Evolutionary conservation across 441 rosid species (phyloP).

Genomic region (Erodium trifolium): DNA sequence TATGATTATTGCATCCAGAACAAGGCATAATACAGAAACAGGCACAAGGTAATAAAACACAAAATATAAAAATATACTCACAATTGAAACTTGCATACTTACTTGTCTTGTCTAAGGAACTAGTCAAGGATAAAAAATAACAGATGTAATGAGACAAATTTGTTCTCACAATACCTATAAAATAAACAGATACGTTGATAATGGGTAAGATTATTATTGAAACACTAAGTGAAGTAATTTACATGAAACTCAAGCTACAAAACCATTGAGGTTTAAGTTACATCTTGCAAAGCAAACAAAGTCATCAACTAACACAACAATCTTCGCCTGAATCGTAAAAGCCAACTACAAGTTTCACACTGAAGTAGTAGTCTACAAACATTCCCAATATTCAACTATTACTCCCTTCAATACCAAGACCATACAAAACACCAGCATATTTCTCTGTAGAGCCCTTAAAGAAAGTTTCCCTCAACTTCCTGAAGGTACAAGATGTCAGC

Average conservation of each 20-base stretch:
- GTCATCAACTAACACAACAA: conserved; percentile 45
- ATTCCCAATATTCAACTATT: conserved; percentile 33
- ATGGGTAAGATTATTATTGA: conserved; percentile 36
- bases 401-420: conserved; percentile 57
- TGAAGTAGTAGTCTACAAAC: conserved; percentile 44
- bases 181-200: conserved; percentile 11
- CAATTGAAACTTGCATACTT: too few species aligned
- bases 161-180: not conserved
- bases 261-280: conserved; percentile 38
- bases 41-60: too few species aligned
- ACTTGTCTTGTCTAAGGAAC: too few species aligned
- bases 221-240: conserved; percentile 46
- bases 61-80: too few species aligned
- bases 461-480: conserved; percentile 41
- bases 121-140: too few species aligned
- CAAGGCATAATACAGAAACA: too few species aligned
- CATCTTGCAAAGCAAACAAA: conserved; percentile 32
- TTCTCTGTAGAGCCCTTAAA: conserved; percentile 35
- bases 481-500: conserved; percentile 45
- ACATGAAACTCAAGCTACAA: conserved; percentile 43
- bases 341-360: conserved; percentile 46
- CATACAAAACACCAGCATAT: conserved; percentile 50
- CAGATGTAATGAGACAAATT: not conserved
- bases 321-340: conserved; percentile 24
- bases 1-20: too few species aligned